Evolutionary conservation across 768 basidiomycete genomes (phyloP).

Genomic region (Russula lepida): DNA sequence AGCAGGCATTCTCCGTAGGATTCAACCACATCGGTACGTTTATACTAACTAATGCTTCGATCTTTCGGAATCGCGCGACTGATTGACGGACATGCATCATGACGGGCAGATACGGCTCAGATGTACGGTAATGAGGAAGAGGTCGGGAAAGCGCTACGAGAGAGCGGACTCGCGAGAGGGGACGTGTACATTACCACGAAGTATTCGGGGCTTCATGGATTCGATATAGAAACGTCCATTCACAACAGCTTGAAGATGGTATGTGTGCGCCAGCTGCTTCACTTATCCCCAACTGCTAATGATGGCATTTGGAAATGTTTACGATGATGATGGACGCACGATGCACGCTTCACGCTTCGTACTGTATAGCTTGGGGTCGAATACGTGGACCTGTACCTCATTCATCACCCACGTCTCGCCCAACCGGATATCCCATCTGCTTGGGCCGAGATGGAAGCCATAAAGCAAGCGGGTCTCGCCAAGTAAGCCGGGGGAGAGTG

Average conservation of each 20-base stretch:
- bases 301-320: neutral
- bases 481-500: slow-evolving; percentile 34
- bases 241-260: slow-evolving; percentile 41
- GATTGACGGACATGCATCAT: neutral
- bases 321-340: neutral
- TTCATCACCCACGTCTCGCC: slow-evolving; percentile 49
- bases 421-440: slow-evolving; percentile 49
- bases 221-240: slow-evolving; percentile 49
- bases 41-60: neutral
- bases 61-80: neutral
- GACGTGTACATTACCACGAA: slow-evolving; percentile 63
- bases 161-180: slow-evolving; percentile 47
- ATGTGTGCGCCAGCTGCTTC: slow-evolving; percentile 31
- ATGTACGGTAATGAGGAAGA: slow-evolving; percentile 52
- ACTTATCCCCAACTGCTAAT: neutral
- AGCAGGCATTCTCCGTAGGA: slow-evolving; percentile 52
- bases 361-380: slow-evolving; percentile 46
- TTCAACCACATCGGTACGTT: slow-evolving; percentile 51
- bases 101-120: slow-evolving; percentile 48
- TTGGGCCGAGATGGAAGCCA: slow-evolving; percentile 56
- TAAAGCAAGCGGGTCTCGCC: slow-evolving; percentile 47
- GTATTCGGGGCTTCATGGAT: slow-evolving; percentile 43
- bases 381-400: slow-evolving; percentile 65
- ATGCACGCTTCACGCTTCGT: neutral
- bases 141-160: slow-evolving; percentile 39